These are phyloP conservation scores for Neonectria coccinea DNA, from an alignment of 2,329 filamentous ascomycete species.

Conservation along the genomic window DNA sequence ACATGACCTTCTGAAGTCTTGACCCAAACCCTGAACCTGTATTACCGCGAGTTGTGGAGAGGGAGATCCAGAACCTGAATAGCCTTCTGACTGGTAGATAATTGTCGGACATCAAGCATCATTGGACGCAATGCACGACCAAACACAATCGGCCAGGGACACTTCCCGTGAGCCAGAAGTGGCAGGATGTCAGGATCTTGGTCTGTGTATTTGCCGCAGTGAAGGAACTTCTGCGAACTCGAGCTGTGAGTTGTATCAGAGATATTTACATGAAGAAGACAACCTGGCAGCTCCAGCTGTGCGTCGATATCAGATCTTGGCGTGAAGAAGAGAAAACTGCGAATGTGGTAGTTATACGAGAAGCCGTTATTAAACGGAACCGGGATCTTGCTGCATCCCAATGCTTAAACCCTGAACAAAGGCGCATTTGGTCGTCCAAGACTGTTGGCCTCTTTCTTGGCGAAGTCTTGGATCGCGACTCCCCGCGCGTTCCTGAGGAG, in stretches of 20 bases:
- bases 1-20: too few relatives aligned
- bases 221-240: not conserved
- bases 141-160: not conserved
- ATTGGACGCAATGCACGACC: not conserved
- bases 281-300: not conserved
- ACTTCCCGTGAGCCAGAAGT: not conserved
- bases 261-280: not conserved
- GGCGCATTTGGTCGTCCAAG: not conserved
- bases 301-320: not conserved
- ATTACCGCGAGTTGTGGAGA: constrained; percentile 1
- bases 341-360: not conserved
- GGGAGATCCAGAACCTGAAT: not conserved
- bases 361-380: not conserved
- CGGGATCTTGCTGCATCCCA: not conserved
- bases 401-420: not conserved
- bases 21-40: too few relatives aligned
- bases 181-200: not conserved
- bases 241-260: not conserved
- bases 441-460: not conserved
- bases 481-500: not conserved
- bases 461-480: not conserved
- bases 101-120: not conserved
- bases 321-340: not conserved
- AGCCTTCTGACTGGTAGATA: not conserved
- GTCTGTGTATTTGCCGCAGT: not conserved